A percentile compares a stretch with the other conserved stretches of the same genome.
phyloP scores from a whole-genome alignment of 108 stramenopile species.

The Conticribra weissflogii region DNA sequence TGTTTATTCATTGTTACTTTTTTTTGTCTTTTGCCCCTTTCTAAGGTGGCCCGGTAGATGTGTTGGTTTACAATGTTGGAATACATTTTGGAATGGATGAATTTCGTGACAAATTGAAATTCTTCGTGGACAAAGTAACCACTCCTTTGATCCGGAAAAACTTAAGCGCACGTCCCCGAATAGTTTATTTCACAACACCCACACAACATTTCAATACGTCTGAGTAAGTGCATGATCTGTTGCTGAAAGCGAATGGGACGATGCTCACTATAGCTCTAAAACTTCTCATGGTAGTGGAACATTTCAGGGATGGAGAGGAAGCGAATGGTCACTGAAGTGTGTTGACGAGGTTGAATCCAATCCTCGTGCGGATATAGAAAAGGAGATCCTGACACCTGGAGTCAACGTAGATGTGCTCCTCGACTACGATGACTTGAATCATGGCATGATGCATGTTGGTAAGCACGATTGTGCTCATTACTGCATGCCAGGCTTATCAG shows the following conservation, averaged over 20 bases:
- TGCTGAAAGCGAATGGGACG: too few species aligned
- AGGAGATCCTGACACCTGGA: constrained; percentile 16
- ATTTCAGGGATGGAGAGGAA: too few species aligned
- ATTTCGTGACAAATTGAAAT: not conserved
- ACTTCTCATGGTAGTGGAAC: too few species aligned
- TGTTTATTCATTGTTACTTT: too few species aligned
- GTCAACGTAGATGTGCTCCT: constrained; percentile 34
- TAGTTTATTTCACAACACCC: constrained; percentile 27
- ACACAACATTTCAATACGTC: constrained; percentile 33
- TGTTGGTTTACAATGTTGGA: constrained; percentile 29
- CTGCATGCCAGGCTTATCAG: constrained; percentile 28
- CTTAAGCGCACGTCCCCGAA: constrained; percentile 4
- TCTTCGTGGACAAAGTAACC: constrained; percentile 10
- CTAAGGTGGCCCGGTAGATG: constrained; percentile 9
- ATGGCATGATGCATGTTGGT: constrained; percentile 23
- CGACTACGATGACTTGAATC: constrained; percentile 31
- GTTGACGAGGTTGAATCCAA: constrained; percentile 8
- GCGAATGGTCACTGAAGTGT: constrained; percentile 1
- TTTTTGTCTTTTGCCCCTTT: too few species aligned
- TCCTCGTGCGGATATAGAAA: constrained; percentile 33
- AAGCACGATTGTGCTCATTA: constrained; percentile 31
- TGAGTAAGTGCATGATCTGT: not conserved
- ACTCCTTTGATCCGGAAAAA: constrained; percentile 4
- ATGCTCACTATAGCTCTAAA: too few species aligned
- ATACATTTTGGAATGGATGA: constrained; percentile 4